These are phyloP conservation scores for Coemansia sp. DNA, from an alignment of 192 early-diverging fungal species.

Conservation along the genomic window DNA sequence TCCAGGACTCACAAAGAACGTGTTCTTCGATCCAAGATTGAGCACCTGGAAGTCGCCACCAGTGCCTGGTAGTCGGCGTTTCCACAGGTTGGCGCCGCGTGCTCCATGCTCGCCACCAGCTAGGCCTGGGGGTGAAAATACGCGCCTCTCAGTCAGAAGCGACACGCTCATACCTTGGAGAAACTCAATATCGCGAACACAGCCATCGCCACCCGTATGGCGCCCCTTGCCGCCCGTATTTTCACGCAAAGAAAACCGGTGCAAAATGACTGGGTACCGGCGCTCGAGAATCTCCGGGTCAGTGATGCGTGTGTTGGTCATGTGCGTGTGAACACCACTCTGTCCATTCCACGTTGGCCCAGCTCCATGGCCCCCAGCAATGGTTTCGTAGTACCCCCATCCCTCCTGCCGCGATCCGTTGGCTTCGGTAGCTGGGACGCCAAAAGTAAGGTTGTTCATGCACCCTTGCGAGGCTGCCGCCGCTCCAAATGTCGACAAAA, in stretches of 20 bases:
- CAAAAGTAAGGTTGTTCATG: conserved; percentile 98
- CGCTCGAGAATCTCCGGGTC: conserved; percentile 95
- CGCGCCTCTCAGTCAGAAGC: conserved; percentile 88
- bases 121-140: conserved; percentile 84
- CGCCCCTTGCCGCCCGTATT: conserved; percentile 77
- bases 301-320: conserved; percentile 98
- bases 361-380: conserved; percentile 83
- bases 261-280: conserved; percentile 85
- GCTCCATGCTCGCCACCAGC: conserved; percentile 72
- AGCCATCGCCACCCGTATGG: conserved; percentile 82
- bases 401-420: conserved; percentile 56
- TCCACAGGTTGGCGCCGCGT: conserved; percentile 76
- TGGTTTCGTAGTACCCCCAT: conserved; percentile 98
- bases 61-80: conserved; percentile 45
- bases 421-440: conserved; percentile 49
- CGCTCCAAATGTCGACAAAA: conserved; percentile 85
- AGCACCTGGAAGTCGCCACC: conserved; percentile 42
- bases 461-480: conserved; percentile 91
- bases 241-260: conserved; percentile 73
- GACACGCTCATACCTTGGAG: conserved; percentile 81
- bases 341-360: conserved; percentile 88
- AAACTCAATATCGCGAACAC: conserved; percentile 94
- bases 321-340: conserved; percentile 77
- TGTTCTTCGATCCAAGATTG: conserved; percentile 88
- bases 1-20: conserved; percentile 68